Evolutionary conservation across 163 green algal genomes (phyloP).

Genomic region (Prototheca cutis): DNA sequence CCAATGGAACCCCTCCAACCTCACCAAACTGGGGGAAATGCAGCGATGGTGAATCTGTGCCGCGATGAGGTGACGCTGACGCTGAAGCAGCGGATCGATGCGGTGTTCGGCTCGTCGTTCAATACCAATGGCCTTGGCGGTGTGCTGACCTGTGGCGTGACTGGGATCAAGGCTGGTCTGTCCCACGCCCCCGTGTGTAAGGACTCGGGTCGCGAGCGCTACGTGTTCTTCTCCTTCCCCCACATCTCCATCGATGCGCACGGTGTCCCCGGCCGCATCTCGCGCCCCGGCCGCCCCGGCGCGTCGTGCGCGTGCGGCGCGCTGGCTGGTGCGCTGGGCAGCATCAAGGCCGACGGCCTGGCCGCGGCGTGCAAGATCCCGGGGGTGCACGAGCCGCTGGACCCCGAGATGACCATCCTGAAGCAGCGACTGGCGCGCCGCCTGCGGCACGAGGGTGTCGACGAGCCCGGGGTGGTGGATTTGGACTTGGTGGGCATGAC

Average conservation of each 20-base stretch:
- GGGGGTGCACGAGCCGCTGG: slow-evolving; percentile 59
- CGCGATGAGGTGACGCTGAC: slow-evolving; percentile 69
- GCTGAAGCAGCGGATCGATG: slow-evolving; percentile 78
- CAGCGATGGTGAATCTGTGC: slow-evolving; percentile 80
- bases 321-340: slow-evolving; percentile 42
- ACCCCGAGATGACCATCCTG: slow-evolving; percentile 82
- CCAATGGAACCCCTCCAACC: neutral
- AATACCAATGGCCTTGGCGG: slow-evolving; percentile 77
- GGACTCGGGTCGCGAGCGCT: slow-evolving; percentile 46
- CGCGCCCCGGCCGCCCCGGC: slow-evolving; percentile 47
- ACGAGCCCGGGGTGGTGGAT: slow-evolving; percentile 17
- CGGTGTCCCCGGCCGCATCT: slow-evolving; percentile 58
- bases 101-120: slow-evolving; percentile 73
- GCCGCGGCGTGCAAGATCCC: slow-evolving; percentile 29
- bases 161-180: slow-evolving; percentile 62
- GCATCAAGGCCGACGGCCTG: slow-evolving; percentile 46
- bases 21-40: too few species aligned
- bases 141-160: slow-evolving; percentile 69
- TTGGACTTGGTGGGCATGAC: slow-evolving; percentile 57
- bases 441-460: slow-evolving; percentile 49
- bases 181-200: slow-evolving; percentile 48
- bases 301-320: slow-evolving; percentile 68
- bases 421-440: slow-evolving; percentile 69
- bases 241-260: slow-evolving; percentile 75
- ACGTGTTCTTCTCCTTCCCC: slow-evolving; percentile 89